A percentile compares a stretch with the other conserved stretches of the same genome.
Evolutionary conservation across 108 stramenopile species (phyloP).

Genomic region (Bacterosira constricta): DNA sequence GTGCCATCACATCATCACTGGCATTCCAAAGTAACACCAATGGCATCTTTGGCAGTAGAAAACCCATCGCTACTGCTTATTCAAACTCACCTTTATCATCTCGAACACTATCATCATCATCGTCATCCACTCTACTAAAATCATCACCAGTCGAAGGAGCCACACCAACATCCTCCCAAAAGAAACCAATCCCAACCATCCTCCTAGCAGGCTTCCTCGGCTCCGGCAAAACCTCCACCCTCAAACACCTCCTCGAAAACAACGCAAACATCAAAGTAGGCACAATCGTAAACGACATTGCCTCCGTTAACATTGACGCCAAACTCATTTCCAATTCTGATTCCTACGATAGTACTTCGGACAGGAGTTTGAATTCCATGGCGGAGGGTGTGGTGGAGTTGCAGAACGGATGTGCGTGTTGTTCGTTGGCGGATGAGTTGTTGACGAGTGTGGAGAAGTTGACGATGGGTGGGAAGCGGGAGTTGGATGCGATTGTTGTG

Average conservation of each 20-base stretch:
- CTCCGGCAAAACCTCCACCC: constrained; percentile 91
- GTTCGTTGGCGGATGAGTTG: constrained; percentile 92
- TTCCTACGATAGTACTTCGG: not conserved
- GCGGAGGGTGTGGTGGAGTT: constrained; percentile 73
- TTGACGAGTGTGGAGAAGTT: constrained; percentile 60
- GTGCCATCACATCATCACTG: too few relatives aligned
- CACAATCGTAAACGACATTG: constrained; percentile 97
- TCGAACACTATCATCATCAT: not conserved
- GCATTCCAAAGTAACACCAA: too few relatives aligned
- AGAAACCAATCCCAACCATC: constrained; percentile 74
- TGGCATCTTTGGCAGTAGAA: too few relatives aligned
- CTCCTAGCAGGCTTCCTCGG: constrained; percentile 95
- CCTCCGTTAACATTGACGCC: constrained; percentile 97
- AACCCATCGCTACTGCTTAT: too few relatives aligned
- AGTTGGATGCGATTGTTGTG: constrained; percentile 91
- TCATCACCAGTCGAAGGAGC: not conserved
- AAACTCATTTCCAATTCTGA: constrained; percentile 64
- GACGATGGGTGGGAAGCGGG: constrained; percentile 31
- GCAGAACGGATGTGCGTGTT: constrained; percentile 95
- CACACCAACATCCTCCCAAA: not conserved
- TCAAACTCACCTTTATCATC: too few relatives aligned
- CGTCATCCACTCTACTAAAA: not conserved
- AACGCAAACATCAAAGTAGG: constrained; percentile 72
- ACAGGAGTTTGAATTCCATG: not conserved
- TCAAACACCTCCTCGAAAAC: constrained; percentile 88